Percentiles rank a stretch among this genome's conserved stretches.
Conservation (phyloP, 202 grass and related monocot species). For the Saccharum hybrid region DNA sequence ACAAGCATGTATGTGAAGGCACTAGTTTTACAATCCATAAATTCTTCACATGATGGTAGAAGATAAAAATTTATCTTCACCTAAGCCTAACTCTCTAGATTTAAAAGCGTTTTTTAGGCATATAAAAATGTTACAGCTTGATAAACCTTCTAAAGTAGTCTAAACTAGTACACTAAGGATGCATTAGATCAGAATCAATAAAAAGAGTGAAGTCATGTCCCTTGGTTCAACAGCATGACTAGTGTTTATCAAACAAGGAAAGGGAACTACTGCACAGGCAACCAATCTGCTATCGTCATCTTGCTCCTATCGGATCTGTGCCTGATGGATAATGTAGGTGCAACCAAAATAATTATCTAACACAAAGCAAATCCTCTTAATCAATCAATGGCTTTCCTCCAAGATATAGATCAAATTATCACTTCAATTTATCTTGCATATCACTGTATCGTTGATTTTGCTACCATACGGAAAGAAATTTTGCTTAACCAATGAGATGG, state of each 20-base stretch:
- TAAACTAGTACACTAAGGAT: slow-evolving; percentile 11
- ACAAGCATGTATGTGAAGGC: background rate
- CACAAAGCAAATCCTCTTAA: background rate
- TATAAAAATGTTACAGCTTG: slow-evolving; percentile 10
- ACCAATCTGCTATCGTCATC: slow-evolving; percentile 27
- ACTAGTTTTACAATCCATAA: background rate
- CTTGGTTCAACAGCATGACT: slow-evolving; percentile 2
- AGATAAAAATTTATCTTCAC: slow-evolving; percentile 1
- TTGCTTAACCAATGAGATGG: background rate
- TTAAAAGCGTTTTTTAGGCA: background rate
- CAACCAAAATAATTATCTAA: slow-evolving; percentile 8
- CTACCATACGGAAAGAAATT: background rate
- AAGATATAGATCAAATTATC: background rate
- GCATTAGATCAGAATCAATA: background rate
- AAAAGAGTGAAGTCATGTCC: slow-evolving; percentile 4
- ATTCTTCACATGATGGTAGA: background rate
- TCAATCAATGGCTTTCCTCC: slow-evolving; percentile 1
- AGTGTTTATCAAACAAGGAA: slow-evolving; percentile 9
- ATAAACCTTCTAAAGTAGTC: slow-evolving; percentile 7
- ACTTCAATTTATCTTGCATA: slow-evolving; percentile 9
- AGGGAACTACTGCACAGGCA: background rate
- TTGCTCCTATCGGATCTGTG: background rate
- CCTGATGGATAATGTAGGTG: background rate
- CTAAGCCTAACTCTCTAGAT: slow-evolving; percentile 1
- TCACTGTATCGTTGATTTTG: background rate